Evolutionary conservation across 331 rosid genomes (phyloP), one percentile per base, ranked within the genome.

Genomic region (Prunus yedoensis): DNA sequence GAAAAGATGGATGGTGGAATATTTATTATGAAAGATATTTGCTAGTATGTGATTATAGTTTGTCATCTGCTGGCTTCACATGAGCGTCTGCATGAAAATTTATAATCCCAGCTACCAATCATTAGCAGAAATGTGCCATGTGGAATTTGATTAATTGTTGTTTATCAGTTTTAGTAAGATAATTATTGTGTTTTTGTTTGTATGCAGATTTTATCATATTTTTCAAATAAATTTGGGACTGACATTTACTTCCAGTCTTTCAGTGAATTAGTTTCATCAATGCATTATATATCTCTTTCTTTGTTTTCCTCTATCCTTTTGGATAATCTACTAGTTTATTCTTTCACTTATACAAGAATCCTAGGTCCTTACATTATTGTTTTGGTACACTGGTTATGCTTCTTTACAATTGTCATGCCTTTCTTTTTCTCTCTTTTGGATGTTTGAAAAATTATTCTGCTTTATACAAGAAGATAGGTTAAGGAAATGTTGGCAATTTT

Each of bases 141-240:
- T 68, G 79, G 66, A 65, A 23, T 75, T 54, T 54, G 32, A 35
- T 28, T 66, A 17, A 16, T 66, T 21, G 35, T 64, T 66, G 70
- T 46, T 73, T 54, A 6, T 54, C 28, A 43, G 20, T 25, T 47
- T 16, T 25, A 28, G 27, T 4, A 9, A 56, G 74, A 23, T 51
- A 45, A 58, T 43, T 73, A 10, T 15, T 58, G 18, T 43, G 4
- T 58, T 45, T 10, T 4, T 15, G 53, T 73, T 25, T 15, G 56
- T 5, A 8, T 45, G 67, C 46, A 25, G 56, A 10, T 73, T 28
- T n/a, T 58, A 18, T 32, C 25, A 9, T 72, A 25, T 20, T 43
- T 73, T 43, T 2, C 3, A 27, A 20, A 38, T 41, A 27, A 60
- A 57, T 56, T 46, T 47, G 21, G 65, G 51, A 23, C 41, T 1